Percentiles rank a stretch among this genome's conserved stretches.
Conservation (phyloP, 1,284 basidiomycete genomes). For the Irpex sp. region DNA sequence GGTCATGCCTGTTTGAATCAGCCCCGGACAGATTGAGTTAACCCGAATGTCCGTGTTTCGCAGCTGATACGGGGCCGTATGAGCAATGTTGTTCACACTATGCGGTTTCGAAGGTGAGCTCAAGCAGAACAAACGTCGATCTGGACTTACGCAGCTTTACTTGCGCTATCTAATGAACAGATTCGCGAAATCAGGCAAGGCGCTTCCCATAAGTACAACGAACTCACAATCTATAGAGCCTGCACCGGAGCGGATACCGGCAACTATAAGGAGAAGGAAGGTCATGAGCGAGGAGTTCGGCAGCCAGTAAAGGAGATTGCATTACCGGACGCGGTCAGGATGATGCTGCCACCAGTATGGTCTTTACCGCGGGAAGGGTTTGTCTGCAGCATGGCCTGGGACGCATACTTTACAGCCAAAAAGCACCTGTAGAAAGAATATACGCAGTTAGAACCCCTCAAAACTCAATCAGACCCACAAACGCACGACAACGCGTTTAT, state of each 20-base stretch:
- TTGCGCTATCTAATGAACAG: conserved; percentile 68
- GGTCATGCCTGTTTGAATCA: conserved; percentile 93
- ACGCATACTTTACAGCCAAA: conserved; percentile 86
- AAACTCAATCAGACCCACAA: background rate
- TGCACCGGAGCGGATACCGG: conserved; percentile 83
- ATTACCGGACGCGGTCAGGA: conserved; percentile 83
- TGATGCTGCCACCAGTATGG: conserved; percentile 76
- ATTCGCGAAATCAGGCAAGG: conserved; percentile 10
- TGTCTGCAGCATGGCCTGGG: conserved; percentile 72
- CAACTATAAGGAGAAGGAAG: conserved; percentile 44
- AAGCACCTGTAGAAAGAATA: conserved; percentile 58
- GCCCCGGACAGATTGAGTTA: conserved; percentile 87
- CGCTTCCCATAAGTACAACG: background rate
- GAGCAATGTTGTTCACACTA: conserved; percentile 84
- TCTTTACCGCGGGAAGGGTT: conserved; percentile 66
- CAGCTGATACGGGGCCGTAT: conserved; percentile 81
- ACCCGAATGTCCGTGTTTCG: conserved; percentile 81
- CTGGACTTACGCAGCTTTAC: conserved; percentile 78
- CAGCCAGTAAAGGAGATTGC: conserved; percentile 17
- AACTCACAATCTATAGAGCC: conserved; percentile 81
- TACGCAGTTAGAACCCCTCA: background rate
- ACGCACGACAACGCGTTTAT: conserved; percentile 52
- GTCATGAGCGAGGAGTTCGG: background rate
- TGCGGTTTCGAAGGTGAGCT: conserved; percentile 4
- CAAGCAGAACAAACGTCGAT: background rate